These are phyloP conservation scores for Carpinus viminea DNA, from an alignment of 306 rosid species.

Conservation along the genomic window DNA sequence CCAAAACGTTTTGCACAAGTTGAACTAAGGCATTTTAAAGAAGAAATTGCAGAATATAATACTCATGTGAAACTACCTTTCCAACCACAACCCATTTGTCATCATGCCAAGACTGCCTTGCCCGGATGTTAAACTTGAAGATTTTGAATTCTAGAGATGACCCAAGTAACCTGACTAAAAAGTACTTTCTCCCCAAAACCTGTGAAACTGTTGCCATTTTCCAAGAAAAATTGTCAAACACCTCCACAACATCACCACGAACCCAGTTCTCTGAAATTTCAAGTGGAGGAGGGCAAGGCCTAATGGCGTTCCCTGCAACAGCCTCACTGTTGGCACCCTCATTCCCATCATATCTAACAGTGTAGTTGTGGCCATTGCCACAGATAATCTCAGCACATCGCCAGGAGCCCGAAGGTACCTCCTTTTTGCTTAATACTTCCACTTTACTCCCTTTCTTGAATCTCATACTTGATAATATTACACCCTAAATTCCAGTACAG, in stretches of 20 bases:
- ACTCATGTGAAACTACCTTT: conserved; percentile 53
- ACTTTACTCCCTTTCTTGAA: conserved; percentile 84
- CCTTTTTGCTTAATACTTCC: conserved; percentile 76
- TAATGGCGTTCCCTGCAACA: conserved; percentile 52
- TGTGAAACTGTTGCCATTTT: conserved; percentile 78
- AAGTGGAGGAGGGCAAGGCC: conserved; percentile 79
- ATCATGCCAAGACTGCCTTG: conserved; percentile 80
- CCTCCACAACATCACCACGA: conserved; percentile 83
- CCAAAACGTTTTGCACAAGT: not conserved
- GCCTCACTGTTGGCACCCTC: conserved; percentile 38
- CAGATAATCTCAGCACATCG: conserved; percentile 71
- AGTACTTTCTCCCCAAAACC: conserved; percentile 55
- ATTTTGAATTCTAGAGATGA: conserved; percentile 71
- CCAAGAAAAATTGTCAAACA: conserved; percentile 72
- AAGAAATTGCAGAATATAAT: conserved; percentile 12
- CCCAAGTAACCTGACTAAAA: conserved; percentile 78
- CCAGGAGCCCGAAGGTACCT: conserved; percentile 87
- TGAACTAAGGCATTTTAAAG: conserved; percentile 13
- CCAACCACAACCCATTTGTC: conserved; percentile 76
- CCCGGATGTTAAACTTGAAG: conserved; percentile 64
- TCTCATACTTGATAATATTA: conserved; percentile 48
- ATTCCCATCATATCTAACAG: conserved; percentile 65
- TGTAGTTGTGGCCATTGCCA: conserved; percentile 68
- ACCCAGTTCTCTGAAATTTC: conserved; percentile 56
- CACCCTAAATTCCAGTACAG: conserved; percentile 19